These are phyloP conservation scores for Novymonas esmeraldas DNA, from an alignment of 208 protist genomes.

Conservation along the genomic window DNA sequence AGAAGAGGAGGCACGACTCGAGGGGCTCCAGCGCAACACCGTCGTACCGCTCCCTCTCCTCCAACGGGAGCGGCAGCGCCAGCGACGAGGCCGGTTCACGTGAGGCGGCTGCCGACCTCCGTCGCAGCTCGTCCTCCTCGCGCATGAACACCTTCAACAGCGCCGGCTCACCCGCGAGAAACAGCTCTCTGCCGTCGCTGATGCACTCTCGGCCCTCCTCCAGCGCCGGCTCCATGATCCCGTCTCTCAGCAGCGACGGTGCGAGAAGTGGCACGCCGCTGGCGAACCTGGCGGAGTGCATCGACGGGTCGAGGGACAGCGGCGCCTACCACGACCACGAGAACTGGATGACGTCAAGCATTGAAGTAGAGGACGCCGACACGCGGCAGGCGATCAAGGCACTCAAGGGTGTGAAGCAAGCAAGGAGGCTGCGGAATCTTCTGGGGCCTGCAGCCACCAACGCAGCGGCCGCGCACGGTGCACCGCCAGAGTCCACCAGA, in stretches of 20 bases:
- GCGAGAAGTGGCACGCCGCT: neutral
- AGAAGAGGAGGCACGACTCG: neutral
- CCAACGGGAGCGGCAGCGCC: neutral
- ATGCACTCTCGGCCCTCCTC: slow-evolving; percentile 1
- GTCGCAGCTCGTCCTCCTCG: neutral
- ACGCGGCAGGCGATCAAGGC: slow-evolving; percentile 1
- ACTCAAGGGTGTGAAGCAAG: neutral
- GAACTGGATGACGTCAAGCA: slow-evolving; percentile 3
- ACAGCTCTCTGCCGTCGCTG: neutral
- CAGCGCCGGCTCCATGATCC: neutral
- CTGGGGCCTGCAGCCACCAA: too few species aligned
- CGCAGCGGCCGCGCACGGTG: too few species aligned
- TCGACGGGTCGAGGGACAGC: neutral
- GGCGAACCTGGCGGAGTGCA: too few species aligned
- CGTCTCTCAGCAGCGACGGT: slow-evolving; percentile 1
- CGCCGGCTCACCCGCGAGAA: neutral
- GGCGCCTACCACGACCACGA: slow-evolving; percentile 6
- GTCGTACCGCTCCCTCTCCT: neutral
- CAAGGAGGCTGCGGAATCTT: neutral
- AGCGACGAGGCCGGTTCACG: neutral
- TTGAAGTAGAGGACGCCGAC: slow-evolving; percentile 10
- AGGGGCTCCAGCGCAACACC: too few species aligned
- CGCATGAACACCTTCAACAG: neutral
- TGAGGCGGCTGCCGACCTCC: neutral
- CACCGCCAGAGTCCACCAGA: neutral